phyloP scores from a whole-genome alignment of 2,329 filamentous ascomycete species.

The Phaeosphaeria sp. region DNA sequence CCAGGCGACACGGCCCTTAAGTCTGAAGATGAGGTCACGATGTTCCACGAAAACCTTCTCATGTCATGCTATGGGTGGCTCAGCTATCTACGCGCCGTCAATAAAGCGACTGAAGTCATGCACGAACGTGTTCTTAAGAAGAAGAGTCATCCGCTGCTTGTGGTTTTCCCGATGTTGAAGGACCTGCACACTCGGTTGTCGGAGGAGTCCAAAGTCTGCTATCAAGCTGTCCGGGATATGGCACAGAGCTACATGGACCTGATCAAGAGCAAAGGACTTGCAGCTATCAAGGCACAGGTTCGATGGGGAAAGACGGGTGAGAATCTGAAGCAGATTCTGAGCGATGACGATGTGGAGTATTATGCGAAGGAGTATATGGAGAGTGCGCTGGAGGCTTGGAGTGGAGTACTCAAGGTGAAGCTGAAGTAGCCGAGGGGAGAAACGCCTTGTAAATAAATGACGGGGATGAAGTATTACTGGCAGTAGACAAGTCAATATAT shows the following conservation, averaged over 20 bases:
- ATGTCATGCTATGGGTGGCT: conserved; percentile 30
- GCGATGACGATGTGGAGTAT: conserved; percentile 26
- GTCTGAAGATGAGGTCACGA: conserved; percentile 18
- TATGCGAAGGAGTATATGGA: conserved; percentile 42
- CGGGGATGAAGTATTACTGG: not conserved
- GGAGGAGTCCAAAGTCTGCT: conserved; percentile 16
- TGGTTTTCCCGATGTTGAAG: conserved; percentile 14
- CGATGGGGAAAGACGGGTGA: conserved; percentile 32
- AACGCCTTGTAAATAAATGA: not conserved
- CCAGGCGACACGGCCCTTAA: conserved; percentile 8
- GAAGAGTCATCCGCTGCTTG: conserved; percentile 27
- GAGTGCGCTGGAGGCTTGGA: conserved; percentile 39
- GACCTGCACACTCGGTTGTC: conserved; percentile 17
- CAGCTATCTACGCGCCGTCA: conserved; percentile 19
- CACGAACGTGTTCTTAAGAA: conserved; percentile 3
- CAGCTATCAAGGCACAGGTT: conserved; percentile 29
- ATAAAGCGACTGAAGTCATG: conserved; percentile 11
- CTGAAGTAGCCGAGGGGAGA: conserved; percentile 26
- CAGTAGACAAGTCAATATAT: no score
- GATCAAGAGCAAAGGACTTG: conserved; percentile 27
- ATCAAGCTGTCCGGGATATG: conserved; percentile 18
- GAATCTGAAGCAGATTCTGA: conserved; percentile 24
- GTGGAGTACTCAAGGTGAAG: conserved; percentile 42
- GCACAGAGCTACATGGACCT: conserved; percentile 24
- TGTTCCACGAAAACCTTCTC: conserved; percentile 35